Evolutionary conservation across 176 grass and related monocot genomes (phyloP).

Genomic region (Elymus sibiricus): DNA sequence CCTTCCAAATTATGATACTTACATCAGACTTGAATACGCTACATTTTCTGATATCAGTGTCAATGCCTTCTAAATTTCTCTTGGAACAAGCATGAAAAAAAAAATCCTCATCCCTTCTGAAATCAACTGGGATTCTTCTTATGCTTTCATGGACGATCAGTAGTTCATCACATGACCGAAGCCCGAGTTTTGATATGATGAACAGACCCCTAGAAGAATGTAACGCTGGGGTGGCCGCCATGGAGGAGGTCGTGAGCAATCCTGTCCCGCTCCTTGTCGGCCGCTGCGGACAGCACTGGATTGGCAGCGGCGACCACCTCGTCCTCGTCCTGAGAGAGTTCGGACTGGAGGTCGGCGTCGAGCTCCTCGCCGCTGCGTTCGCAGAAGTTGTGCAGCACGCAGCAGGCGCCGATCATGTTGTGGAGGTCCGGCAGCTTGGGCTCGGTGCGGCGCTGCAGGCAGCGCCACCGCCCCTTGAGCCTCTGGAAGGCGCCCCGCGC

Average conservation of each 20-base stretch:
- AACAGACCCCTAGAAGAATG: conserved; percentile 21
- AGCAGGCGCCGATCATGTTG: conserved; percentile 61
- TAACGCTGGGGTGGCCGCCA: not conserved
- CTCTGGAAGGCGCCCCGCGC: conserved; percentile 49
- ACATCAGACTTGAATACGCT: not conserved
- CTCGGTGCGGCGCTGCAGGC: conserved; percentile 64
- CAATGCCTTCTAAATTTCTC: not conserved
- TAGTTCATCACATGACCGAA: not conserved
- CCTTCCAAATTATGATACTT: not conserved
- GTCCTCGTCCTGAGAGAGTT: conserved; percentile 37
- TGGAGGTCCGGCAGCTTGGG: conserved; percentile 61
- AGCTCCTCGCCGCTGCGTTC: conserved; percentile 42
- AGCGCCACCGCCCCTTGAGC: conserved; percentile 68
- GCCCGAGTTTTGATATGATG: not conserved
- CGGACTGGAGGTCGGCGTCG: conserved; percentile 30
- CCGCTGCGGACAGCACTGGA: conserved; percentile 24
- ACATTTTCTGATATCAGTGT: not conserved
- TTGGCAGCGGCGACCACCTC: conserved; percentile 25
- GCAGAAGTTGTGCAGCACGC: conserved; percentile 85
- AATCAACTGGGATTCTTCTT: not conserved
- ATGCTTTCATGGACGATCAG: not conserved
- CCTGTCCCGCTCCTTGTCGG: conserved; percentile 41
- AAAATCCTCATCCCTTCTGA: not conserved
- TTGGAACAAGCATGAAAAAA: not conserved
- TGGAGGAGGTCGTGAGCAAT: conserved; percentile 71